Evolutionary conservation across 2,329 filamentous ascomycete genomes (phyloP).

Genomic region (Dactylellina haptotyla): DNA sequence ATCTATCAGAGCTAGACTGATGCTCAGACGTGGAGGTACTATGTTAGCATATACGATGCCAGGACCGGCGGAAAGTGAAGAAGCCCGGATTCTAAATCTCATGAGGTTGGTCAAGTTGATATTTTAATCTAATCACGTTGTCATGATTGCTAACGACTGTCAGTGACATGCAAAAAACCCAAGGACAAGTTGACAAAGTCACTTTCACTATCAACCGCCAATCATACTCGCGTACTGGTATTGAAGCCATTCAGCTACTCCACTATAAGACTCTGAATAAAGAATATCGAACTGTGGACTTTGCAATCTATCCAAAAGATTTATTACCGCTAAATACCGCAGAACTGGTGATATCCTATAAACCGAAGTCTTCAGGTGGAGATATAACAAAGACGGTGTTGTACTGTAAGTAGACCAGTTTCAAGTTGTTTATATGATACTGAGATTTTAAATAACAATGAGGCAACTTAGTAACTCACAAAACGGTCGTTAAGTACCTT

Average conservation of each 20-base stretch:
- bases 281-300: not conserved
- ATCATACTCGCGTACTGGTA: constrained; percentile 3
- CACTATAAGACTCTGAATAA: constrained; percentile 8
- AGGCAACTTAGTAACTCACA: not conserved
- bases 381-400: constrained; percentile 7
- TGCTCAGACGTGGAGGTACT: constrained; percentile 10
- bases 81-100: constrained; percentile 5
- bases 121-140: not conserved
- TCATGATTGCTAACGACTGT: not conserved
- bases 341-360: not conserved
- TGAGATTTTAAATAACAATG: not conserved
- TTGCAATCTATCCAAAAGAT: constrained; percentile 1
- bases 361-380: not conserved
- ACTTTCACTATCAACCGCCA: constrained; percentile 9
- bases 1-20: not conserved
- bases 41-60: constrained; percentile 16
- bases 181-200: constrained; percentile 1
- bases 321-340: constrained; percentile 1
- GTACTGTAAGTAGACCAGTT: not conserved
- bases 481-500: not conserved
- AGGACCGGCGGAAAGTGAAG: not conserved
- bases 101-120: not conserved
- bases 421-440: not conserved
- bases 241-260: constrained; percentile 11
- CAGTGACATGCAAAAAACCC: constrained; percentile 2